phyloP scores from a whole-genome alignment of 1,284 basidiomycete species.

The Microbotryum silenes-acaulis region DNA sequence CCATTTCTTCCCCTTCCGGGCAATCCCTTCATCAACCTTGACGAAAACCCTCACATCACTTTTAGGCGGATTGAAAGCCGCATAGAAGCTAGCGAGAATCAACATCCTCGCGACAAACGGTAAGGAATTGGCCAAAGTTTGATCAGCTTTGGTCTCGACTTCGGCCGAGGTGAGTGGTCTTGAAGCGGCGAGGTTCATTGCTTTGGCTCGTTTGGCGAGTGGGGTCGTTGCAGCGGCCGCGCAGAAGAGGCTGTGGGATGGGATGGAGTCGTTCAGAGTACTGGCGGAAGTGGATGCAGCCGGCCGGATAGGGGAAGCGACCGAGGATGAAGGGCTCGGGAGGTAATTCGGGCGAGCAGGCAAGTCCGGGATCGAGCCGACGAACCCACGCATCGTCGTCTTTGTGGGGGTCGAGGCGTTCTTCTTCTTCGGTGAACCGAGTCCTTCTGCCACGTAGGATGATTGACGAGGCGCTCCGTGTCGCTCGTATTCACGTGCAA shows the following conservation, averaged over 20 bases:
- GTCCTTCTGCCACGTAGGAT: neutral
- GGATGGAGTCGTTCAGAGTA: neutral
- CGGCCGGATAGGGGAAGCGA: neutral
- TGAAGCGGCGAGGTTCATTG: slow-evolving; percentile 11
- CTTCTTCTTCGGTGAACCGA: neutral
- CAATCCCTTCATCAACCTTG: slow-evolving; percentile 20
- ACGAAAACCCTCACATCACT: slow-evolving; percentile 30
- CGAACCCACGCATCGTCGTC: neutral
- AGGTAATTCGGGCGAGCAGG: neutral
- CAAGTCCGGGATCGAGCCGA: neutral
- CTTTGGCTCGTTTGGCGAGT: neutral
- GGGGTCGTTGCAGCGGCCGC: too few species aligned
- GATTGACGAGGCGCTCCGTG: neutral
- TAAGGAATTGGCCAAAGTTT: slow-evolving; percentile 15
- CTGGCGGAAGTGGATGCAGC: neutral
- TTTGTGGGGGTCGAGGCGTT: neutral
- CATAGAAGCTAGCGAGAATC: slow-evolving; percentile 24
- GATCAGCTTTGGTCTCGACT: neutral
- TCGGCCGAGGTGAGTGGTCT: slow-evolving; percentile 11
- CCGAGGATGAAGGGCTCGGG: neutral
- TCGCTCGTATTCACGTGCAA: slow-evolving; percentile 11
- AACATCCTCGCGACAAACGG: slow-evolving; percentile 23
- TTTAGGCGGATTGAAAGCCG: slow-evolving; percentile 27
- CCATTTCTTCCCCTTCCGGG: slow-evolving; percentile 19
- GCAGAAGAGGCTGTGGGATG: too few species aligned